Base-by-base conservation (phyloP, 2,329 filamentous ascomycete species). In the Zymoseptoria pseudotritici region DNA sequence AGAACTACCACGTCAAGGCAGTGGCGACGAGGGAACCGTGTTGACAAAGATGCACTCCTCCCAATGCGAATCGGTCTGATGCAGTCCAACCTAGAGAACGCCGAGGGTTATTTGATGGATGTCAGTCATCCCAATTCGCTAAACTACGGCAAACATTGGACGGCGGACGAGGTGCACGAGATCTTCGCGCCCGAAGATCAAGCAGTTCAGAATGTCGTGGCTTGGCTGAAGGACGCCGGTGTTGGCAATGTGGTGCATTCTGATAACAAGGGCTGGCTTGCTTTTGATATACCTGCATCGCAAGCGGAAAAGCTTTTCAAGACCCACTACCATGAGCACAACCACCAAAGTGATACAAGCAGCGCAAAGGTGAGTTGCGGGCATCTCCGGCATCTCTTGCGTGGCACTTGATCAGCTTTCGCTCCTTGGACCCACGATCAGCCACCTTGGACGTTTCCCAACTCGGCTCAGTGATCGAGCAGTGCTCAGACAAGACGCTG, bases 271-370 rank as follows among this genome's bases (percentile, higher is more conserved):
- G 57, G 73, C 52, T 78, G 76, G 76, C 67, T 78, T 3, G 71
- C 74, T 11, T 73, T 78, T 50, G 71, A 77, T 51, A 68, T 73
- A 0, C 63, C 71, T 2, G 71, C 72, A 1, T 58, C 67, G 11
- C 72, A 77, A 49, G 67, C 74, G 1, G 76, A 78, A 61, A 53
- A 59, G 2, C 64, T 79, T n/a, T 66, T 78, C 8, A 64, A 65
- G 13, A 74, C 76, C 0, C 64, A 76, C 57, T 78, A 76, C 64
- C 74, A 74, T 57, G 64, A 76, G 24, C 58, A 60, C n/a, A 50
- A 58, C 19, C 55, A 62, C 22, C 20, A 19, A 17, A 54, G 31
- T 4, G 59, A 63, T 24, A 71, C 64, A 8, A 71, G 73, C 10
- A 64, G 26, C 9, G 26, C 26, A 9, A 29, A 29, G 26, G 26